These are phyloP conservation scores for Castanospermum australe DNA, from an alignment of 306 rosid species.

Conservation along the genomic window DNA sequence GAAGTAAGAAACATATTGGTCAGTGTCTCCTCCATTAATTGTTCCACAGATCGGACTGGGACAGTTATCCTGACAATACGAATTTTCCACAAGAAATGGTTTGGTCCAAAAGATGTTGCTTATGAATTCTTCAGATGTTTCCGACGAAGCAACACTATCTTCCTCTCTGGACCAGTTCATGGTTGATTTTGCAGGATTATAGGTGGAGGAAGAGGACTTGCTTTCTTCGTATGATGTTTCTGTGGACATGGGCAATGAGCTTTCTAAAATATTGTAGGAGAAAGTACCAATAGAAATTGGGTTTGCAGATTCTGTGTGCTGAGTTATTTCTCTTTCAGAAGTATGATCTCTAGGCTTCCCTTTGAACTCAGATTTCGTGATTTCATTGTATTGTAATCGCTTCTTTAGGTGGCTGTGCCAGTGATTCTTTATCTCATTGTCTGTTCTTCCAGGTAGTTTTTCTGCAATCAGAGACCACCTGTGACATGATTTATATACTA, in stretches of 20 bases:
- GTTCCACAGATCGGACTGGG: too few species aligned
- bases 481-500: too few species aligned
- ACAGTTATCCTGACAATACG: too few species aligned
- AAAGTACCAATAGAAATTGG: too few species aligned
- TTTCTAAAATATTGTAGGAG: constrained; percentile 25
- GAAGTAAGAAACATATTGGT: too few species aligned
- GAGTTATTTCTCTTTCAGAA: background rate
- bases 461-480: constrained; percentile 54
- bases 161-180: background rate
- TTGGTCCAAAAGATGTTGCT: constrained; percentile 44
- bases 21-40: too few species aligned
- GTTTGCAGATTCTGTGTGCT: background rate
- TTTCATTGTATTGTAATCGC: background rate
- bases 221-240: background rate
- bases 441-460: constrained; percentile 48
- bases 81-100: constrained; percentile 36
- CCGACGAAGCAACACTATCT: background rate
- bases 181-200: background rate
- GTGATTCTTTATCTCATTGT: constrained; percentile 49
- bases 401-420: constrained; percentile 55
- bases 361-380: background rate
- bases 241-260: constrained; percentile 15
- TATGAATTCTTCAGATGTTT: background rate
- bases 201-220: background rate
- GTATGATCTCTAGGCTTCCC: background rate